Evolutionary conservation across 2,329 filamentous ascomycete genomes (phyloP).

Genomic region (Sporothrix sp.): DNA sequence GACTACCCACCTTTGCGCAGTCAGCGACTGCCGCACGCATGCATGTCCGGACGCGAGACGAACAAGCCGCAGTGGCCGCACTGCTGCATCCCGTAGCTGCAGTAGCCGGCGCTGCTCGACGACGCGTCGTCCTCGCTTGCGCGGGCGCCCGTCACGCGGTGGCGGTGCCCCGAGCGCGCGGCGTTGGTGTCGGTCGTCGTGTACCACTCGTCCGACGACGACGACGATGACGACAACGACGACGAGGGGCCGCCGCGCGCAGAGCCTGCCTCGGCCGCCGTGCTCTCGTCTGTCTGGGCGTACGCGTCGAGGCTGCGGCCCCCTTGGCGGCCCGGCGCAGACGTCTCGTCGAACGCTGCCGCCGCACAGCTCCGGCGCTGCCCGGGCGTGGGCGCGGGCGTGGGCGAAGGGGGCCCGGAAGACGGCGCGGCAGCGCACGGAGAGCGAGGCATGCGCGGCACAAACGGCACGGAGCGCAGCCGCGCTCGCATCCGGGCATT

Average conservation of each 20-base stretch:
- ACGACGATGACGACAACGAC: neutral
- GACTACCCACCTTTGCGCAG: neutral
- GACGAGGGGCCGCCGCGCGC: neutral
- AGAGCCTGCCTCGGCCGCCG: neutral
- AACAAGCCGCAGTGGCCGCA: slow-evolving; percentile 10
- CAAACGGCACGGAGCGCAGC: neutral
- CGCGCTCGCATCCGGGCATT: neutral
- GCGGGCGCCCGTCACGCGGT: slow-evolving; percentile 37
- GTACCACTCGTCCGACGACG: slow-evolving; percentile 10
- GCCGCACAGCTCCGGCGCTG: too few relatives aligned
- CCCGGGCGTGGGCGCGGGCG: neutral
- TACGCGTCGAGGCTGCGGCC: too few relatives aligned
- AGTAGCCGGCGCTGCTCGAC: neutral
- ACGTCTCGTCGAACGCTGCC: too few relatives aligned
- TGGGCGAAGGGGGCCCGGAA: neutral
- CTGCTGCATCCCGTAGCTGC: slow-evolving; percentile 14
- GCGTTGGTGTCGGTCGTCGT: slow-evolving; percentile 31
- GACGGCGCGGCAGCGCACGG: neutral
- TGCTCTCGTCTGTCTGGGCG: neutral
- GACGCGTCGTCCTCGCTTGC: neutral
- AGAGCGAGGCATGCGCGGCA: neutral
- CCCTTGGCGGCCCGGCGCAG: too few relatives aligned
- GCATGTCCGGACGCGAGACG: slow-evolving; percentile 6
- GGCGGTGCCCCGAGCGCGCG: slow-evolving; percentile 42
- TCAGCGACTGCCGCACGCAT: too few relatives aligned